Evolutionary conservation across 345 rosid species (phyloP).

Genomic region (Populus simonii): DNA sequence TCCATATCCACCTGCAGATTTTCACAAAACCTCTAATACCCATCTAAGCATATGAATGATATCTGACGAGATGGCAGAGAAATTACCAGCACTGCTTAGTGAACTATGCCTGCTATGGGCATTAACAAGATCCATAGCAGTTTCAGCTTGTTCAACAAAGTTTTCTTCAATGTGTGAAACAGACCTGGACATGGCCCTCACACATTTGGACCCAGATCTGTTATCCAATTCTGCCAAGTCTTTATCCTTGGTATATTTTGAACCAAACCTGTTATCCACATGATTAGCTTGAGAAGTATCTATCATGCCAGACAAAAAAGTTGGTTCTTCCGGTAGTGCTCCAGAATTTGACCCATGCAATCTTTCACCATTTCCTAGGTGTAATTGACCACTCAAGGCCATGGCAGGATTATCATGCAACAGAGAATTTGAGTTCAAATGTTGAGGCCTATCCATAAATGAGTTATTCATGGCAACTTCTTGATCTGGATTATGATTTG

Average conservation of each 20-base stretch:
- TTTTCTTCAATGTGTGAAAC: slow-evolving; percentile 37
- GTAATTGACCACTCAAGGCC: slow-evolving; percentile 3
- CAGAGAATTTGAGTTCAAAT: not conserved
- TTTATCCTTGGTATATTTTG: slow-evolving; percentile 28
- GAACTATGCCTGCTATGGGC: slow-evolving; percentile 34
- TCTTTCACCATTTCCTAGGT: slow-evolving; percentile 20
- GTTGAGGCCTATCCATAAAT: slow-evolving; percentile 19
- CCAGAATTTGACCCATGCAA: slow-evolving; percentile 29
- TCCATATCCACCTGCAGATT: slow-evolving; percentile 38
- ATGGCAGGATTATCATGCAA: not conserved
- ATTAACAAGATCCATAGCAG: slow-evolving; percentile 25
- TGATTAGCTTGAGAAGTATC: slow-evolving; percentile 18
- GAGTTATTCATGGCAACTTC: slow-evolving; percentile 28
- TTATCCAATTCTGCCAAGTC: slow-evolving; percentile 29
- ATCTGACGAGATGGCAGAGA: not conserved
- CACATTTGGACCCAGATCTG: slow-evolving; percentile 33
- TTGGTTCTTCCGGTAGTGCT: slow-evolving; percentile 26
- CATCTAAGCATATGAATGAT: not conserved
- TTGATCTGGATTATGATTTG: slow-evolving; percentile 25
- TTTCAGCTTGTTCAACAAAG: slow-evolving; percentile 35
- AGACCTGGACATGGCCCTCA: slow-evolving; percentile 17
- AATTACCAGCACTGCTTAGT: slow-evolving; percentile 36
- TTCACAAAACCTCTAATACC: slow-evolving; percentile 10
- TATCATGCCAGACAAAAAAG: slow-evolving; percentile 29
- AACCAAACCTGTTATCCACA: slow-evolving; percentile 25